Conservation (phyloP, 768 basidiomycete species). For the Hydnum rufescens region DNA sequence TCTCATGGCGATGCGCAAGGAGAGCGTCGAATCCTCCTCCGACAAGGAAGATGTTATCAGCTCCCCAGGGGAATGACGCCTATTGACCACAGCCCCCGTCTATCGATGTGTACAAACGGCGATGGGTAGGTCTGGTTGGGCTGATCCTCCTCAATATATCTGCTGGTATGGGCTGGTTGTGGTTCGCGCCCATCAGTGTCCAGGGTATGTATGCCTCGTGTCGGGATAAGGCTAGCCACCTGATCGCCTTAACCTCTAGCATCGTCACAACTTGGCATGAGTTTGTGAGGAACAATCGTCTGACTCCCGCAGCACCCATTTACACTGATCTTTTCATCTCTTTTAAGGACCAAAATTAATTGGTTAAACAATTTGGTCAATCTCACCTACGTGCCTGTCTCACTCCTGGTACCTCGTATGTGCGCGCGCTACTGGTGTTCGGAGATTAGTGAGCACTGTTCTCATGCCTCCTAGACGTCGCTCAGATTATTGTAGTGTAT, state of each 20-base stretch:
- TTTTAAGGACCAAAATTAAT: conserved; percentile 44
- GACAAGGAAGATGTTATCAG: no score
- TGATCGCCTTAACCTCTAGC: background rate
- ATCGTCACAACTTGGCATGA: background rate
- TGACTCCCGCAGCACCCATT: background rate
- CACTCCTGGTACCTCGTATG: conserved; percentile 37
- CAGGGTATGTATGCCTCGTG: conserved; percentile 25
- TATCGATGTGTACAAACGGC: conserved; percentile 39
- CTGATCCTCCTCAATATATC: conserved; percentile 38
- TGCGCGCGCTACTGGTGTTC: conserved; percentile 39
- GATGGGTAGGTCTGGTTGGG: conserved; percentile 45
- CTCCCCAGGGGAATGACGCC: no score
- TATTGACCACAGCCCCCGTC: background rate
- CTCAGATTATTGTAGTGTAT: conserved; percentile 30
- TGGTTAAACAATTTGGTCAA: conserved; percentile 61
- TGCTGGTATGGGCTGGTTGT: conserved; percentile 49
- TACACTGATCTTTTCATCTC: background rate
- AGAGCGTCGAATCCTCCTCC: no score
- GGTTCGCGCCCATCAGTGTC: conserved; percentile 72
- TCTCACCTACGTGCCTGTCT: conserved; percentile 40
- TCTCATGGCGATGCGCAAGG: no score
- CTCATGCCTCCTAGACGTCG: background rate
- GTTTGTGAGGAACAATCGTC: background rate
- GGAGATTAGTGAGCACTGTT: conserved; percentile 33
- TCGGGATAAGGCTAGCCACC: background rate